These are phyloP conservation scores for Hygrophoropsis aurantiaca DNA, from an alignment of 768 basidiomycete genomes.

Conservation along the genomic window DNA sequence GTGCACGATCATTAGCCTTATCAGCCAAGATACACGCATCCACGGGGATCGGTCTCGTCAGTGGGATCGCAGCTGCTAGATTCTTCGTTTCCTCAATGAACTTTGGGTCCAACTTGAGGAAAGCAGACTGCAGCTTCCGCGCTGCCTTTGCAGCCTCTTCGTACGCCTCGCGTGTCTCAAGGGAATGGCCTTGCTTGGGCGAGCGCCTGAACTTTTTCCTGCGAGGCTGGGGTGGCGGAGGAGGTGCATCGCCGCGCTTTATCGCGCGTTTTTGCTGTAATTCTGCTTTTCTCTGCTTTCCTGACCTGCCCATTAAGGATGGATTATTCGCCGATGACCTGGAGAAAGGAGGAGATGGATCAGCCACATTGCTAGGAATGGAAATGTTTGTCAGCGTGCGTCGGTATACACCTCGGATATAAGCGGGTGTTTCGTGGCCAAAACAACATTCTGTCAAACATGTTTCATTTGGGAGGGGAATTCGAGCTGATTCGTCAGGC, in stretches of 20 bases:
- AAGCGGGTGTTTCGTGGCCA: no score
- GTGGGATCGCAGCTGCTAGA: conserved; percentile 51
- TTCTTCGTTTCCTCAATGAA: conserved; percentile 62
- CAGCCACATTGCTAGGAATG: background rate
- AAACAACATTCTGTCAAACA: no score
- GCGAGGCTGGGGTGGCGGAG: conserved; percentile 35
- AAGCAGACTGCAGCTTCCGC: conserved; percentile 66
- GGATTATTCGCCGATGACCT: background rate
- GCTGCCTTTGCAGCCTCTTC: conserved; percentile 40
- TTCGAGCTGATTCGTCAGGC: no score
- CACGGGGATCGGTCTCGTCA: conserved; percentile 56
- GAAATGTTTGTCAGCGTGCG: conserved; percentile 4
- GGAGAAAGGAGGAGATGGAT: conserved; percentile 5
- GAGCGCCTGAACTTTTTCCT: conserved; percentile 4
- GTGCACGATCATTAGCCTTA: background rate
- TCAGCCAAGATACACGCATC: conserved; percentile 35
- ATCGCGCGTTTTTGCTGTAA: conserved; percentile 78
- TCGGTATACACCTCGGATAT: no score
- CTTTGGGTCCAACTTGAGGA: conserved; percentile 55
- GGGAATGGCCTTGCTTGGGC: conserved; percentile 8
- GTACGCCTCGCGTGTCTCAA: conserved; percentile 9
- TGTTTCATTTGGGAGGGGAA: no score
- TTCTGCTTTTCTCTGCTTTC: conserved; percentile 69
- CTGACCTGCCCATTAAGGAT: conserved; percentile 40
- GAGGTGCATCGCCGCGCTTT: conserved; percentile 70